A percentile compares a stretch with the other conserved stretches of the same genome.
Evolutionary conservation across 1,284 basidiomycete genomes (phyloP).

Genomic region (Phylloboletellus chloephorus): DNA sequence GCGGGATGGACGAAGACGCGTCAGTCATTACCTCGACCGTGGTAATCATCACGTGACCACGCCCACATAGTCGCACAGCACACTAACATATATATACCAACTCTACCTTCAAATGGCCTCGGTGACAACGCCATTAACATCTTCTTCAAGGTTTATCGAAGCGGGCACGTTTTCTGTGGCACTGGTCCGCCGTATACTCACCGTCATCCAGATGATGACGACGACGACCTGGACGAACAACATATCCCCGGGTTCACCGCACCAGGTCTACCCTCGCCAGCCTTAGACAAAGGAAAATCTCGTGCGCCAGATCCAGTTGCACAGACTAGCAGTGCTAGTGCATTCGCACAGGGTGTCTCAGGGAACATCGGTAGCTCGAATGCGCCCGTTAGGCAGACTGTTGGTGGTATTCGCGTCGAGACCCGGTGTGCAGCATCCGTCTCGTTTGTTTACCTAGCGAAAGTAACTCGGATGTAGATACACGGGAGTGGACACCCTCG

Average conservation of each 20-base stretch:
- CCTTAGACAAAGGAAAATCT: slow-evolving; percentile 60
- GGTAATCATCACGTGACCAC: slow-evolving; percentile 21
- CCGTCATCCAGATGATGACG: slow-evolving; percentile 49
- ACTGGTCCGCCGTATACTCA: slow-evolving; percentile 2
- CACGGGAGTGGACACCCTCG: slow-evolving; percentile 79
- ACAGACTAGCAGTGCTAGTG: slow-evolving; percentile 34
- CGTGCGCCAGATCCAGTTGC: slow-evolving; percentile 57
- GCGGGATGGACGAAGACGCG: slow-evolving; percentile 41
- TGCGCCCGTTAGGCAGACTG: slow-evolving; percentile 49
- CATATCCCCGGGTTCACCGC: slow-evolving; percentile 72
- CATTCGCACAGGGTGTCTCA: slow-evolving; percentile 43
- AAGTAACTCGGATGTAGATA: slow-evolving; percentile 43
- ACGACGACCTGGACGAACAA: slow-evolving; percentile 75
- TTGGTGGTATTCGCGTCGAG: slow-evolving; percentile 84
- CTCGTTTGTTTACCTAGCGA: neutral
- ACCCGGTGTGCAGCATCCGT: slow-evolving; percentile 55
- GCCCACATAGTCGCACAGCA: slow-evolving; percentile 1
- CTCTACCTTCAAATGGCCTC: slow-evolving; percentile 22
- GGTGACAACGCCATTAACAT: slow-evolving; percentile 48
- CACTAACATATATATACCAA: neutral
- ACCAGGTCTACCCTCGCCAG: slow-evolving; percentile 44
- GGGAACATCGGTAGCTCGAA: slow-evolving; percentile 67
- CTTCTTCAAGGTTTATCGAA: slow-evolving; percentile 69
- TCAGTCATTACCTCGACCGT: slow-evolving; percentile 40
- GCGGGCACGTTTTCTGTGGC: slow-evolving; percentile 41